These are phyloP conservation scores for Calonectria hongkongensis DNA, from an alignment of 2,329 filamentous ascomycete species.

Conservation along the genomic window DNA sequence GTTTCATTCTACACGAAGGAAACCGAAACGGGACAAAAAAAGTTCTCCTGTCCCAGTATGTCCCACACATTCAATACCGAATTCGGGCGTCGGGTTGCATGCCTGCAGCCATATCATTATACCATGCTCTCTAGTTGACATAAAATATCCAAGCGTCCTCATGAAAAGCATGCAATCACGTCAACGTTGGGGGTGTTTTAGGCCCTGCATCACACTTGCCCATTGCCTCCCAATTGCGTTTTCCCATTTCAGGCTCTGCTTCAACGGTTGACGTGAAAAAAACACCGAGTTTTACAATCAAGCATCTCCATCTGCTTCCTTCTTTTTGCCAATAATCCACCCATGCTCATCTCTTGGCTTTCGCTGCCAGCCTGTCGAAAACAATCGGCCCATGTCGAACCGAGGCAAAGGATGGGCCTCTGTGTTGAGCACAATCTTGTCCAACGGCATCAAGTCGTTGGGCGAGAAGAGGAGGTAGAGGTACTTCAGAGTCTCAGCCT, in stretches of 20 bases:
- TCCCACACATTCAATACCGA: background rate
- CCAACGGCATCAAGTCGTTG: slow-evolving; percentile 86
- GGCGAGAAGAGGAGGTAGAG: slow-evolving; percentile 96
- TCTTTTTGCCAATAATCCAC: slow-evolving; percentile 58
- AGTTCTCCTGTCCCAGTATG: background rate
- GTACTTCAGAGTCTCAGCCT: slow-evolving; percentile 98
- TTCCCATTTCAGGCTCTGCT: background rate
- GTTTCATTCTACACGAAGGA: background rate
- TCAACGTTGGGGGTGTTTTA: slow-evolving; percentile 21
- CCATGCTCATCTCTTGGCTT: slow-evolving; percentile 74
- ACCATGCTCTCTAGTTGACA: background rate
- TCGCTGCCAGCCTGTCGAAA: slow-evolving; percentile 88
- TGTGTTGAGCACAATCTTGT: slow-evolving; percentile 94
- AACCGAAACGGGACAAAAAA: background rate
- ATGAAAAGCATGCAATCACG: slow-evolving; percentile 26
- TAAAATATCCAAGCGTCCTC: slow-evolving; percentile 17
- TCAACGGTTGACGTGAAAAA: background rate
- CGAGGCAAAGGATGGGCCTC: slow-evolving; percentile 93
- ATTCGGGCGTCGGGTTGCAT: slow-evolving; percentile 15
- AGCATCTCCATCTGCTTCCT: slow-evolving; percentile 34
- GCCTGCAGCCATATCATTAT: background rate
- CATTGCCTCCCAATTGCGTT: background rate
- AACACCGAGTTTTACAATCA: slow-evolving; percentile 5
- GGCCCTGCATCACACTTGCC: slow-evolving; percentile 17
- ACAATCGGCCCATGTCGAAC: slow-evolving; percentile 86